phyloP scores from a whole-genome alignment of 805 yeast species.

The Kazachstania kunashirensis region DNA sequence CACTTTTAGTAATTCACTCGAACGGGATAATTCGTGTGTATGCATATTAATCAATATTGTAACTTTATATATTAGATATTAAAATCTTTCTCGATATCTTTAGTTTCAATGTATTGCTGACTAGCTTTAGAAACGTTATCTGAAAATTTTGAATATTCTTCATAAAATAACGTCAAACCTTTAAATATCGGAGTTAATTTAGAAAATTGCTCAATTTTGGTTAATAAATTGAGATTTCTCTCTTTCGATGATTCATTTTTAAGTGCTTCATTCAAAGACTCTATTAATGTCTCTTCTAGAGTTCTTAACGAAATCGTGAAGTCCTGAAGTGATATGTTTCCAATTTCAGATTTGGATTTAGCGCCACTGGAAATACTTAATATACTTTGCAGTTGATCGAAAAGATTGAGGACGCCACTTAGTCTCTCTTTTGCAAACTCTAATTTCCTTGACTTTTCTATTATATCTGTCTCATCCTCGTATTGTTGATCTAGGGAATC shows the following conservation, averaged over 20 bases:
- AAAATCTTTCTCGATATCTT: slow-evolving; percentile 18
- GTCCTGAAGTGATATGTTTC: slow-evolving; percentile 26
- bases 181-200: slow-evolving; percentile 45
- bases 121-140: slow-evolving; percentile 33
- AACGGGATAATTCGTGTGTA: too few species aligned
- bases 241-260: slow-evolving; percentile 12
- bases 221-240: slow-evolving; percentile 30
- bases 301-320: slow-evolving; percentile 34
- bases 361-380: slow-evolving; percentile 22
- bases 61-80: not conserved
- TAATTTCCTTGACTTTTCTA: slow-evolving; percentile 35
- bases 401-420: slow-evolving; percentile 35
- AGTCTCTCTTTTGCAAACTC: slow-evolving; percentile 39
- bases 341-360: slow-evolving; percentile 2
- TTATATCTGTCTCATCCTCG: slow-evolving; percentile 11
- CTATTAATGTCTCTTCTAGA: slow-evolving; percentile 37
- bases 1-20: too few species aligned
- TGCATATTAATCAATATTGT: too few species aligned
- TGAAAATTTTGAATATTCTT: slow-evolving; percentile 41
- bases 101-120: slow-evolving; percentile 27
- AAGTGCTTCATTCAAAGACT: slow-evolving; percentile 32
- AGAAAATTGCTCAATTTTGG: slow-evolving; percentile 39
- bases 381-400: slow-evolving; percentile 37
- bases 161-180: slow-evolving; percentile 41
- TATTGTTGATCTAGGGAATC: slow-evolving; percentile 16